Evolutionary conservation across 2,329 filamentous ascomycete species (phyloP), one percentile per base, ranked within the genome.

Genomic region (Colletotrichum noveboracense): DNA sequence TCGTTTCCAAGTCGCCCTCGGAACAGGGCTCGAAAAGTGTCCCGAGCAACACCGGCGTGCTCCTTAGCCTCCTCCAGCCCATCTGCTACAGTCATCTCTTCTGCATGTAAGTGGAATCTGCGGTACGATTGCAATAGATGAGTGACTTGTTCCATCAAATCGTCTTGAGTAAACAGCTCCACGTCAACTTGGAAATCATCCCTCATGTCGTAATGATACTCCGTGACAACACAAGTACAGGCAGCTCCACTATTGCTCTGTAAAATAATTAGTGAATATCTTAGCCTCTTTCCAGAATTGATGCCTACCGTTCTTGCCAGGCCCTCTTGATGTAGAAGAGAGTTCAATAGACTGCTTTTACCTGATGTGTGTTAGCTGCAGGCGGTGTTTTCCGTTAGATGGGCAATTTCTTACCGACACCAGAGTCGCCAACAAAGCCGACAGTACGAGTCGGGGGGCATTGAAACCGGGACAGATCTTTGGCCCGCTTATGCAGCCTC

Each of bases 261-360:
- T 13, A 56, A 43, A 32, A 0, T 21, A 32, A 26, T 21, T 65
- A 30, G 55, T 28, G 34, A 56, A 14, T 10, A 26, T 32, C 10
- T 64, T 60, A 32, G n/a, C 8, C 30, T 7, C n/a, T 2, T 16
- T 8, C 18, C 5, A 7, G 5, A 24, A 38, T 43, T 5, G 18
- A 16, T 38, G 79, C 86, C 83, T 80, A 89, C 87, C 3, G 86
- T 81, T 76, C 85, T 82, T 0, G 87, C 87, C 3, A 90, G 80
- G 1, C 79, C 81, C 2, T 77, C 66, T 1, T 66, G 80, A 66
- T 89, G 87, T 5, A 90, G 80, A 2, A 89, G 80, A 1, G 86
- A 88, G 77, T 89, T 89, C 18, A 89, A 80, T 5, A 89, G 78
- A 73, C 88, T 89, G 72, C 87, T 89, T 80, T 89, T 89, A 0